These are phyloP conservation scores for Suillus ampliporus DNA, from an alignment of 768 basidiomycete species.

Conservation along the genomic window DNA sequence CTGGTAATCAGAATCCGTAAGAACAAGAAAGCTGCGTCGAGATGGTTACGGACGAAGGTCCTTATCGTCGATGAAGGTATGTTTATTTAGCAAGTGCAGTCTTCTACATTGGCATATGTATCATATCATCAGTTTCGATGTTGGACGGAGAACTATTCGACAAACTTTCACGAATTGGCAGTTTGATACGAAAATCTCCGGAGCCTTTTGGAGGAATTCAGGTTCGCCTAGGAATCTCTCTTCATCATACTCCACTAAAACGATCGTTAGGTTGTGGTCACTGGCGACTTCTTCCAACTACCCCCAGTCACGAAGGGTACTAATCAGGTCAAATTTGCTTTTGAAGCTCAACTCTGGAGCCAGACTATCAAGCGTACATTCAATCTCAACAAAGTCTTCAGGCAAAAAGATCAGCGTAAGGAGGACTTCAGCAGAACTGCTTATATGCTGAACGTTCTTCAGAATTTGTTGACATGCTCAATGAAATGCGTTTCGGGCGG, in stretches of 20 bases:
- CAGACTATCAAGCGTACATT: constrained; percentile 79
- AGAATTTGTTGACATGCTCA: constrained; percentile 97
- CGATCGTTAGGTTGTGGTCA: constrained; percentile 73
- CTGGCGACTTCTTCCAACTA: constrained; percentile 98
- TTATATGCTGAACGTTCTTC: constrained; percentile 16
- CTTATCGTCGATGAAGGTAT: constrained; percentile 84
- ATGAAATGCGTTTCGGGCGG: constrained; percentile 94
- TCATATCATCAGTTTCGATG: constrained; percentile 82
- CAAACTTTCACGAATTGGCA: constrained; percentile 80
- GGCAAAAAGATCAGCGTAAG: constrained; percentile 90
- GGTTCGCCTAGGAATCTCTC: constrained; percentile 41
- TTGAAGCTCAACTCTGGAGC: constrained; percentile 85
- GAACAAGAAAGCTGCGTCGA: constrained; percentile 80
- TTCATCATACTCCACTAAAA: constrained; percentile 2
- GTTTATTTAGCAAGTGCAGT: constrained; percentile 8
- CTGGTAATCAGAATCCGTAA: constrained; percentile 71
- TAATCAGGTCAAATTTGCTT: constrained; percentile 80
- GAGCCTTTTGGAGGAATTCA: constrained; percentile 95
- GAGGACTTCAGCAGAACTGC: constrained; percentile 8
- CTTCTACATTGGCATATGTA: neutral
- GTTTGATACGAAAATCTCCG: constrained; percentile 60
- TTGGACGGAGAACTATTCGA: constrained; percentile 93
- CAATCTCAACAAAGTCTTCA: constrained; percentile 94
- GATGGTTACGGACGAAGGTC: constrained; percentile 88
- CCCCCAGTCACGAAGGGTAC: constrained; percentile 82